phyloP scores from a whole-genome alignment of 2,329 filamentous ascomycete genomes.

The Aspergillus hiratsukae region DNA sequence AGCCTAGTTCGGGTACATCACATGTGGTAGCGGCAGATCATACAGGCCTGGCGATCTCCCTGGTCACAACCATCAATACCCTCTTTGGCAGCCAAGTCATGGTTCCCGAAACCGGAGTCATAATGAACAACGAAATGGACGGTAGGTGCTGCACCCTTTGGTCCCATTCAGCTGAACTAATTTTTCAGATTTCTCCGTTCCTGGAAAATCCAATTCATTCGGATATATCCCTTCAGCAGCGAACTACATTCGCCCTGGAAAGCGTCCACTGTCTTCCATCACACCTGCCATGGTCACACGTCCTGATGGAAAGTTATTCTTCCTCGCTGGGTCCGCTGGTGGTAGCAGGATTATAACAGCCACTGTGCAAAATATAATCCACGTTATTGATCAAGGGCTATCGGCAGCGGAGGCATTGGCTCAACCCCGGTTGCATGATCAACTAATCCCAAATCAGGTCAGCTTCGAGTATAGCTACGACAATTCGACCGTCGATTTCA shows the following conservation, averaged over 20 bases:
- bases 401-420: conserved; percentile 59
- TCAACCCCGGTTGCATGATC: conserved; percentile 71
- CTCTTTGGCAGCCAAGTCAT: conserved; percentile 77
- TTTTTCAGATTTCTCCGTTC: conserved; percentile 81
- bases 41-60: conserved; percentile 69
- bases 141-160: conserved; percentile 37
- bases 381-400: conserved; percentile 64
- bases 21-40: conserved; percentile 62
- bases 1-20: conserved; percentile 46
- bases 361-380: conserved; percentile 68
- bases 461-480: conserved; percentile 67
- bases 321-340: conserved; percentile 70
- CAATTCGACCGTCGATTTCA: conserved; percentile 58
- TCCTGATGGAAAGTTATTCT: conserved; percentile 60
- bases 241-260: conserved; percentile 77
- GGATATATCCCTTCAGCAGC: conserved; percentile 73
- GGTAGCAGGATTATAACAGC: conserved; percentile 79
- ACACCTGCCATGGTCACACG: conserved; percentile 72
- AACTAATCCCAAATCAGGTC: conserved; percentile 67
- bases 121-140: conserved; percentile 64
- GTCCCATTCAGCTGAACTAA: conserved; percentile 23
- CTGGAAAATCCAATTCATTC: conserved; percentile 71
- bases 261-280: conserved; percentile 79
- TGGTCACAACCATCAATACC: conserved; percentile 85
- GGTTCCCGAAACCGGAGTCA: conserved; percentile 76